Conservation (phyloP, 2,329 filamentous ascomycete species). For the Xylaria sp. region DNA sequence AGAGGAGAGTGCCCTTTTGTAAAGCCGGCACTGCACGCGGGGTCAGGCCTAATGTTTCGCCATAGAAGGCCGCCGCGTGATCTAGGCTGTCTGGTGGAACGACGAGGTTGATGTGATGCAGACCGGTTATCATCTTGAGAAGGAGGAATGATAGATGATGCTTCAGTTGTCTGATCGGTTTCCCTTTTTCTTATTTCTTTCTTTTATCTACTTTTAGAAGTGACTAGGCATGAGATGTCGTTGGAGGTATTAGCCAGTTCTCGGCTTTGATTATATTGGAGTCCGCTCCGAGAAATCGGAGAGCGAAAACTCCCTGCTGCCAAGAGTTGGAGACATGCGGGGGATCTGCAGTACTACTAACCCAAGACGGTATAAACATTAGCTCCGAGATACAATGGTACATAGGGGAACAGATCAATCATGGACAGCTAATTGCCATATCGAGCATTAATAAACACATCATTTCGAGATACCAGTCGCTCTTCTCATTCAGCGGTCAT, state of each 20-base stretch:
- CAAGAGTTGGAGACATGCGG: conserved; percentile 5
- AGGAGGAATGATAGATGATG: background rate
- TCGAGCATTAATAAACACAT: background rate
- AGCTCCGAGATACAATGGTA: background rate
- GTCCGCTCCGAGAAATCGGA: background rate
- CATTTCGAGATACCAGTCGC: background rate
- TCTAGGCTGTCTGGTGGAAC: conserved; percentile 64
- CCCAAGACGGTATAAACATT: background rate
- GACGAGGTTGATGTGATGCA: conserved; percentile 69
- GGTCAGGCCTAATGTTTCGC: conserved; percentile 64
- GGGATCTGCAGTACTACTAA: background rate
- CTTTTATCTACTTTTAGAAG: background rate
- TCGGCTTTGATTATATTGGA: background rate
- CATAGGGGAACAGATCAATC: background rate
- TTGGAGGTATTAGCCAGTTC: background rate
- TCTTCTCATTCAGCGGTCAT: too few relatives aligned
- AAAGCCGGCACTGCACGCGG: conserved; percentile 62
- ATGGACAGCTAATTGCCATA: background rate
- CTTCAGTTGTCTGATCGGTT: background rate
- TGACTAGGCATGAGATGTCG: background rate
- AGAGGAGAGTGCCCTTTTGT: conserved; percentile 63
- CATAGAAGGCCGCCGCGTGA: conserved; percentile 66
- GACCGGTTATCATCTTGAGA: conserved; percentile 60
- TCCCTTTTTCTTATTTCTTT: background rate
- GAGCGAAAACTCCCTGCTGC: background rate